Percentiles rank a stretch among this genome's conserved stretches.
These are phyloP conservation scores for Quercus phellos DNA, from an alignment of 331 rosid genomes.

Conservation along the genomic window DNA sequence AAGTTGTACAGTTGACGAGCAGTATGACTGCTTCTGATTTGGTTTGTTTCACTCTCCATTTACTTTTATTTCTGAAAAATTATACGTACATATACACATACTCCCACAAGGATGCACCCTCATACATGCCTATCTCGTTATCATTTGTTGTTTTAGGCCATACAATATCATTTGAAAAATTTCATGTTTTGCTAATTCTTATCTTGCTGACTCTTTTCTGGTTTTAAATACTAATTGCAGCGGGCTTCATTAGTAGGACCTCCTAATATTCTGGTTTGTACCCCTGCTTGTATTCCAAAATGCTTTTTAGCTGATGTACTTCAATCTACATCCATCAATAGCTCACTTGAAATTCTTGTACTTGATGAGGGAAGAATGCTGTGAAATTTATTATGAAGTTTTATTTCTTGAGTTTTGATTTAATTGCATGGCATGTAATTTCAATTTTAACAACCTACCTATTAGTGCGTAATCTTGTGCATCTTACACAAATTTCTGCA, in stretches of 20 bases:
- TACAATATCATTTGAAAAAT: neutral
- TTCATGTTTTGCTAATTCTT: neutral
- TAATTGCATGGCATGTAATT: neutral
- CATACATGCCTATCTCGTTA: neutral
- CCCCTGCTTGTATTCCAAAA: constrained; percentile 80
- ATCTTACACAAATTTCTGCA: neutral
- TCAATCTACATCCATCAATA: constrained; percentile 43
- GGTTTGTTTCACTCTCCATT: constrained; percentile 46
- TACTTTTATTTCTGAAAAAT: neutral
- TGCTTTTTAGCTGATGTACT: constrained; percentile 68
- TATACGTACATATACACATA: neutral
- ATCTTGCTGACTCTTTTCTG: neutral
- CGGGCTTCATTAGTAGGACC: constrained; percentile 62
- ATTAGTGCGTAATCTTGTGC: neutral
- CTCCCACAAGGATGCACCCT: neutral
- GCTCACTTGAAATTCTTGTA: constrained; percentile 76
- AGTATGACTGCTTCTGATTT: constrained; percentile 62
- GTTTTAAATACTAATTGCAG: constrained; percentile 42
- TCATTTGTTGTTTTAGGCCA: neutral
- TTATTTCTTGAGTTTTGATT: neutral
- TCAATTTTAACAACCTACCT: neutral
- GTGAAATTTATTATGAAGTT: neutral
- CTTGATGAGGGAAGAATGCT: constrained; percentile 74
- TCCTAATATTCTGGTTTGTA: constrained; percentile 78
- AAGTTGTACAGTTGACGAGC: constrained; percentile 75